Conservation (phyloP, 768 basidiomycete species). For the Psilocybe sp. region DNA sequence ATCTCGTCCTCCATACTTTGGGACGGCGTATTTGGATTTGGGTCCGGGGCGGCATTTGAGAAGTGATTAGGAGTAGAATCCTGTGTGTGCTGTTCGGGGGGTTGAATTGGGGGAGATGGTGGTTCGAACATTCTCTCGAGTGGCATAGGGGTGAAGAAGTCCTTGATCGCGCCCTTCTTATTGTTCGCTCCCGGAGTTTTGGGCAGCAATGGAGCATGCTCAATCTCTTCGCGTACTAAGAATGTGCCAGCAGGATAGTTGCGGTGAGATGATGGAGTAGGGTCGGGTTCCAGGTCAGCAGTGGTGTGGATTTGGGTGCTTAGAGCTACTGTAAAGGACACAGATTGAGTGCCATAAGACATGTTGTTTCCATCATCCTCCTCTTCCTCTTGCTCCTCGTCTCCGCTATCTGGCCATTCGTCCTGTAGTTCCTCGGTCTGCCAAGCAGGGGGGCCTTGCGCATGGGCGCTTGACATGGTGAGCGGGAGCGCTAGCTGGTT, state of each 20-base stretch:
- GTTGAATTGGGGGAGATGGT: conserved; percentile 67
- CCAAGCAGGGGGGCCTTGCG: conserved; percentile 57
- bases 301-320: conserved; percentile 51
- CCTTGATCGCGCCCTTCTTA: conserved; percentile 64
- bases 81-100: conserved; percentile 11
- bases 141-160: conserved; percentile 85
- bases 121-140: conserved; percentile 94
- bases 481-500: conserved; percentile 10
- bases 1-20: conserved; percentile 36
- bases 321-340: conserved; percentile 60
- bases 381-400: conserved; percentile 53
- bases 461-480: conserved; percentile 27
- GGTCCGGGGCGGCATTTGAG: conserved; percentile 7
- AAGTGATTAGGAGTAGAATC: conserved; percentile 9
- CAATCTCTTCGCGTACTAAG: conserved; percentile 68
- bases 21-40: not conserved
- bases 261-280: conserved; percentile 21
- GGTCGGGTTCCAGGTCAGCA: conserved; percentile 28
- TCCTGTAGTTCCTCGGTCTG: conserved; percentile 88
- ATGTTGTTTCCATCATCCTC: conserved; percentile 33
- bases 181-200: conserved; percentile 58
- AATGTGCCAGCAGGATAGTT: conserved; percentile 62
- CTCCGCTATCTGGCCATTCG: conserved; percentile 74
- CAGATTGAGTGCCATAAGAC: conserved; percentile 50
- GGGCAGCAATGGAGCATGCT: conserved; percentile 51